phyloP scores from a whole-genome alignment of 2,329 filamentous ascomycete species.

The Grosmannia penicillata region DNA sequence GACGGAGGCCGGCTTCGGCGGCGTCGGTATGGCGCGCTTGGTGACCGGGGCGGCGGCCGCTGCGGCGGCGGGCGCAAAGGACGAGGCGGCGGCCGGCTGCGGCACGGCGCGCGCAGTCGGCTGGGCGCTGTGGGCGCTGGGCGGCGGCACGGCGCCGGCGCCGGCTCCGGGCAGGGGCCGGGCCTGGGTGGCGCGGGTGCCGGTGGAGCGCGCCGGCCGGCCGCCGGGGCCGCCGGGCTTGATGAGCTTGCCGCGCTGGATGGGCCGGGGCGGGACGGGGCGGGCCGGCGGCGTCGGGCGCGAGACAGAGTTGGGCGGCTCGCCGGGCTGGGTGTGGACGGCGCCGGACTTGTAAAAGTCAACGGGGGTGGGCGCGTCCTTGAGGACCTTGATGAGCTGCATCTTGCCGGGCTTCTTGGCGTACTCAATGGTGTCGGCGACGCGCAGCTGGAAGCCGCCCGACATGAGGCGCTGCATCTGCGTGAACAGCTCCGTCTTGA shows the following conservation, averaged over 20 bases:
- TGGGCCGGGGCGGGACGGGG: slow-evolving; percentile 73
- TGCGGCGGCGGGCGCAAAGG: neutral
- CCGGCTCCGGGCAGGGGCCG: slow-evolving; percentile 12
- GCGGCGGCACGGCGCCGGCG: too few relatives aligned
- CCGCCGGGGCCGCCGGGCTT: slow-evolving; percentile 78
- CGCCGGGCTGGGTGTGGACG: slow-evolving; percentile 74
- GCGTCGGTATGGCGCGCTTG: neutral
- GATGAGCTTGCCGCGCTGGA: slow-evolving; percentile 85
- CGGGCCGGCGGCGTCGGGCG: slow-evolving; percentile 77
- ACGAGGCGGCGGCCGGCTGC: neutral
- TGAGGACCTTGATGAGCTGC: slow-evolving; percentile 75
- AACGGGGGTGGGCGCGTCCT: slow-evolving; percentile 62
- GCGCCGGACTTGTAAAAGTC: slow-evolving; percentile 91
- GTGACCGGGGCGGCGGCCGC: slow-evolving; percentile 1
- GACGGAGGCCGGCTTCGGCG: slow-evolving; percentile 10
- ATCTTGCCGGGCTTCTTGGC: slow-evolving; percentile 96
- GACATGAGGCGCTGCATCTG: slow-evolving; percentile 72
- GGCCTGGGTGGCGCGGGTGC: slow-evolving; percentile 28
- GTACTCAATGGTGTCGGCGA: slow-evolving; percentile 79
- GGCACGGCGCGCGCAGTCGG: slow-evolving; percentile 14
- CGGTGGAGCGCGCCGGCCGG: slow-evolving; percentile 56
- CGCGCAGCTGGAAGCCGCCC: slow-evolving; percentile 66
- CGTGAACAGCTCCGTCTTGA: slow-evolving; percentile 96
- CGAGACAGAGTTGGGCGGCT: slow-evolving; percentile 69
- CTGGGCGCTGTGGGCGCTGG: too few relatives aligned